phyloP scores from a whole-genome alignment of 805 yeast genomes.

The Monosporozyma servazzii region DNA sequence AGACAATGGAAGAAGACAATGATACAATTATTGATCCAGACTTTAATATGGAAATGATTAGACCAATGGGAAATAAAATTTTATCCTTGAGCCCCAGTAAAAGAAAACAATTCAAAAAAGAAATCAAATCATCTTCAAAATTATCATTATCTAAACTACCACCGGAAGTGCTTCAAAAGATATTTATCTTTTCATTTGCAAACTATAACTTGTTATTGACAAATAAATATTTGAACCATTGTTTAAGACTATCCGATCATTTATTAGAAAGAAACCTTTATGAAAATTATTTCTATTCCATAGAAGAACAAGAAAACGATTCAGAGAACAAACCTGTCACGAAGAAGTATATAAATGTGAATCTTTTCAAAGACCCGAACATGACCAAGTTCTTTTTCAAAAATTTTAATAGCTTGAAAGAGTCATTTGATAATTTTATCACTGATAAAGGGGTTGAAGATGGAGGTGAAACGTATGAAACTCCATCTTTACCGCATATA shows the following conservation, averaged over 20 bases:
- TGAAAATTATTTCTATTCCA: constrained; percentile 4
- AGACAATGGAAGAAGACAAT: neutral
- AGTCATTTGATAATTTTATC: neutral
- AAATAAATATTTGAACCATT: constrained; percentile 12
- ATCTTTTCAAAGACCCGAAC: constrained; percentile 5
- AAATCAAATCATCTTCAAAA: neutral
- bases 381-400: constrained; percentile 6
- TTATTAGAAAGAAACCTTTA: neutral
- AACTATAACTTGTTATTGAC: constrained; percentile 3
- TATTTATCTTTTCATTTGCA: constrained; percentile 7
- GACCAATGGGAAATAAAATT: neutral
- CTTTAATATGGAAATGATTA: neutral
- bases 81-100: neutral
- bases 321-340: too few relatives aligned
- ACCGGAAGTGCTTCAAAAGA: constrained; percentile 10
- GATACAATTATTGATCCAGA: neutral
- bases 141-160: constrained; percentile 8
- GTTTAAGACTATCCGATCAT: constrained; percentile 4
- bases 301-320: neutral
- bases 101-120: neutral
- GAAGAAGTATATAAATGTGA: constrained; percentile 1
- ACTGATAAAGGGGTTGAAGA: neutral
- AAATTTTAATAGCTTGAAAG: neutral
- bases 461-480: neutral
- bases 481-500: constrained; percentile 9